Percentiles rank a stretch among this genome's conserved stretches.
Evolutionary conservation across 2,329 filamentous ascomycete genomes (phyloP).

Genomic region (Phaeomoniella chlamydospora): DNA sequence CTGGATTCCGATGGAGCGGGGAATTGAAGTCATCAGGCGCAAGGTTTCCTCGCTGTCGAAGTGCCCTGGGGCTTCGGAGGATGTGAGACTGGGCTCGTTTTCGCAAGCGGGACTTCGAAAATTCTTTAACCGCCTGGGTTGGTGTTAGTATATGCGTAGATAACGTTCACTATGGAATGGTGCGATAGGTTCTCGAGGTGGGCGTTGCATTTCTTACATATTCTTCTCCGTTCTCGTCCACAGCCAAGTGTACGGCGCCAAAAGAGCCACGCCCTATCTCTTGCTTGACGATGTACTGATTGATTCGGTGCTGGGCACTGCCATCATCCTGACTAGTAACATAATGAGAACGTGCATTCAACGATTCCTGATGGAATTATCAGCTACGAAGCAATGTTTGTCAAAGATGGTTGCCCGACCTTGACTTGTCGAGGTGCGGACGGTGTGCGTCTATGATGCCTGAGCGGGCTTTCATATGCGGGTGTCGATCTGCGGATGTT

Average conservation of each 20-base stretch:
- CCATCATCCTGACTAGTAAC: slow-evolving; percentile 74
- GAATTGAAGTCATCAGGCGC: slow-evolving; percentile 43
- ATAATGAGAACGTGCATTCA: slow-evolving; percentile 79
- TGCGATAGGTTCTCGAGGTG: too few relatives aligned
- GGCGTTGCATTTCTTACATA: slow-evolving; percentile 54
- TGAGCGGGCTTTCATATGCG: slow-evolving; percentile 46
- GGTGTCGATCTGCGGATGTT: slow-evolving; percentile 34
- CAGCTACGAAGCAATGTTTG: not conserved
- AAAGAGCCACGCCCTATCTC: slow-evolving; percentile 97
- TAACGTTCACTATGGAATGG: too few relatives aligned
- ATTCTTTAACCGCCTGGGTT: slow-evolving; percentile 81
- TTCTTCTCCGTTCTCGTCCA: slow-evolving; percentile 82
- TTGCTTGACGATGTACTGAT: slow-evolving; percentile 86
- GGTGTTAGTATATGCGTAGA: too few relatives aligned
- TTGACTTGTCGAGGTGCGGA: slow-evolving; percentile 50
- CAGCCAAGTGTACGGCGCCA: slow-evolving; percentile 79
- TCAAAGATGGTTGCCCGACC: slow-evolving; percentile 20
- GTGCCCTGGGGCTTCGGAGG: slow-evolving; percentile 47
- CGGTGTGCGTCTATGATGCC: slow-evolving; percentile 48
- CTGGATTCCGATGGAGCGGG: slow-evolving; percentile 45
- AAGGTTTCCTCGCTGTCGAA: slow-evolving; percentile 35
- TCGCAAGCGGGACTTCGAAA: slow-evolving; percentile 80
- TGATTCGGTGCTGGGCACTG: slow-evolving; percentile 69
- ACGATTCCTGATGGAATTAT: slow-evolving; percentile 55
- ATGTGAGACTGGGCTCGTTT: slow-evolving; percentile 86